Evolutionary conservation across 306 rosid species (phyloP), one percentile per base, ranked within the genome.

Genomic region (Clitoria ternatea): DNA sequence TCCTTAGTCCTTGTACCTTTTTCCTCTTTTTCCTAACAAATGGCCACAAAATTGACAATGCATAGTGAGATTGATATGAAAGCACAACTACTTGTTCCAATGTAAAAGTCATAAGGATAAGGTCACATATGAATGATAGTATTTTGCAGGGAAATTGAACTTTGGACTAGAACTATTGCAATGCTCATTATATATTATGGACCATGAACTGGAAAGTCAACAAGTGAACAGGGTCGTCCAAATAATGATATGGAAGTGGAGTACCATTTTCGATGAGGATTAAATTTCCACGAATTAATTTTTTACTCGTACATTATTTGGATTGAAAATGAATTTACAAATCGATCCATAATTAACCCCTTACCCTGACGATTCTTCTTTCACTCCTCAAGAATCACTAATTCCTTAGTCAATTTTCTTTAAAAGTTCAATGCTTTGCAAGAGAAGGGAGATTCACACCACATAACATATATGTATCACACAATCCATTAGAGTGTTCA

Each of bases 41-140:
- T 8, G 33, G 33, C 27, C 61, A 48, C 73, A 15, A 54, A 56
- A 62, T 66, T 22, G 61, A 67, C 75, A 75, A 11, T 49, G 36
- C 55, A 36, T 37, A 27, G 55, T 60, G 65, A 19, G 57, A 36
- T 40, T 59, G 75, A 68, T 50, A 45, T 68, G 65, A 72, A 70
- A 40, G 45, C 75, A 55, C 12, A 55, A 11, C 56, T 11, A 40
- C 22, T 24, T n/a, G n/a, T n/a, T 68, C 37, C 24, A 20, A 24
- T 3, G 2, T 32, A 12, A 48, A 47, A 10, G 24, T 43, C 39
- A 24, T 29, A n/a, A 27, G 40, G 5, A 24, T 29, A n/a, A 27
- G 40, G 5, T 7, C 43, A 5, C 35, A 32, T 47, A 6, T 15
- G 20, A 30, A 9, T 47, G 48, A 18, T 50, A 18, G 24, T 36